phyloP scores from a whole-genome alignment of 2,329 filamentous ascomycete species.

The Epichloe uncinata region DNA sequence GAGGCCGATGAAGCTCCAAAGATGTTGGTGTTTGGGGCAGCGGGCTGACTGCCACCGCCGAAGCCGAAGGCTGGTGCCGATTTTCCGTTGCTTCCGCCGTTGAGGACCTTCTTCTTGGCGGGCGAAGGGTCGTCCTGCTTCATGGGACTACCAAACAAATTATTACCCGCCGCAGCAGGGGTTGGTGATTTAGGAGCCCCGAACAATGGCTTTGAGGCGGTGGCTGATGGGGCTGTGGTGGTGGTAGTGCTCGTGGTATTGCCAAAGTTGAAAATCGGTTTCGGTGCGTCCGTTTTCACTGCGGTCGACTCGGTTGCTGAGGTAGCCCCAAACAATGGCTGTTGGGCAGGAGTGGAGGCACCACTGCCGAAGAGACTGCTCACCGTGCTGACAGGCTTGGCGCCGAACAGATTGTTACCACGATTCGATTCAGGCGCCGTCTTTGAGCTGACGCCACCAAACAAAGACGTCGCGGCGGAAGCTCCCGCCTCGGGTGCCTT shows the following conservation, averaged over 20 bases:
- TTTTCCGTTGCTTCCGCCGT: conserved; percentile 12
- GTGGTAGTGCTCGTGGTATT: conserved; percentile 14
- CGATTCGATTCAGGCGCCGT: conserved; percentile 6
- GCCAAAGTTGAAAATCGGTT: conserved; percentile 23
- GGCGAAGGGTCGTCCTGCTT: conserved; percentile 29
- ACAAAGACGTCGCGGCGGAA: conserved; percentile 8
- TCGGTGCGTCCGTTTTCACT: conserved; percentile 8
- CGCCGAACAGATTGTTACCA: conserved; percentile 14
- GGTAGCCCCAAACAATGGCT: conserved; percentile 5
- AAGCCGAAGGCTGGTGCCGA: conserved; percentile 24
- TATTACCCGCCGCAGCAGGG: conserved; percentile 12
- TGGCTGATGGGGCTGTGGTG: conserved; percentile 14
- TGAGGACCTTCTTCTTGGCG: conserved; percentile 23
- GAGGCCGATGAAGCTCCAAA: conserved; percentile 20
- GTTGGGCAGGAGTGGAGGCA: conserved; percentile 10
- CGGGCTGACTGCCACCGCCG: conserved; percentile 8
- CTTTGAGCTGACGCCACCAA: conserved; percentile 5
- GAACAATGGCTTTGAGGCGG: conserved; percentile 24
- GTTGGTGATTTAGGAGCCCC: conserved; percentile 22
- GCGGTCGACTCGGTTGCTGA: conserved; percentile 7
- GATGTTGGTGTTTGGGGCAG: conserved; percentile 22
- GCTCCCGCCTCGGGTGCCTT: conserved; percentile 13
- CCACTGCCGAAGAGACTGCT: conserved; percentile 4
- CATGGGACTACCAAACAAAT: conserved; percentile 29
- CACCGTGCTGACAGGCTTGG: conserved; percentile 8